phyloP scores from a whole-genome alignment of 345 rosid genomes.

The Moricandia moricandioides region DNA sequence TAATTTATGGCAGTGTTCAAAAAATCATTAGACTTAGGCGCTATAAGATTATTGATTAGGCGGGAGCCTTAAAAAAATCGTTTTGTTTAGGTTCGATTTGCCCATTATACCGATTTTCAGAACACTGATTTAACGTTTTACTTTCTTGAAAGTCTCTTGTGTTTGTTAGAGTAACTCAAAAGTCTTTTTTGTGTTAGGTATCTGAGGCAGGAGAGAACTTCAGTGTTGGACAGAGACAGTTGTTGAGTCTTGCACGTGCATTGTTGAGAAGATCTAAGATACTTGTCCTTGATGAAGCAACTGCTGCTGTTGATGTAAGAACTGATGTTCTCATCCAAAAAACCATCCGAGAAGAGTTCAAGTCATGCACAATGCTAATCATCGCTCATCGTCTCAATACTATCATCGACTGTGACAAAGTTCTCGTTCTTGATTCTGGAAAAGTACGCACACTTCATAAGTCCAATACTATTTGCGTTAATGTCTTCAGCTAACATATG shows the following conservation, averaged over 20 bases:
- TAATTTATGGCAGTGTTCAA: not conserved
- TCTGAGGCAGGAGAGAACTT: slow-evolving; percentile 89
- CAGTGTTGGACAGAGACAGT: slow-evolving; percentile 94
- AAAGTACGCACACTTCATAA: no score
- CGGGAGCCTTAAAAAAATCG: no score
- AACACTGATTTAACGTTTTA: no score
- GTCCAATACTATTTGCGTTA: no score
- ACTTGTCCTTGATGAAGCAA: slow-evolving; percentile 79
- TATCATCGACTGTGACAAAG: slow-evolving; percentile 75
- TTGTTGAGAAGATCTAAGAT: slow-evolving; percentile 65
- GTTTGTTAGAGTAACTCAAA: not conserved
- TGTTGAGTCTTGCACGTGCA: slow-evolving; percentile 76
- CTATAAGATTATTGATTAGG: no score
- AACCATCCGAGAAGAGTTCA: slow-evolving; percentile 72
- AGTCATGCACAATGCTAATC: slow-evolving; percentile 69
- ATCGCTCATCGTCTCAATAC: slow-evolving; percentile 88
- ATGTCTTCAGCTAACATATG: no score
- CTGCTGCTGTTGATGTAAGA: slow-evolving; percentile 84
- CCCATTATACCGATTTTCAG: no score
- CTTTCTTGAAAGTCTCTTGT: not conserved
- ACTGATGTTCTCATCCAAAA: slow-evolving; percentile 75
- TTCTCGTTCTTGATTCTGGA: slow-evolving; percentile 84
- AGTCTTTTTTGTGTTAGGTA: slow-evolving; percentile 42
- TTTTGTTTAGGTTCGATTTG: no score
- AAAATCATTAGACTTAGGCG: no score